Conservation (phyloP, 306 rosid genomes). For the Castanea crenata region DNA sequence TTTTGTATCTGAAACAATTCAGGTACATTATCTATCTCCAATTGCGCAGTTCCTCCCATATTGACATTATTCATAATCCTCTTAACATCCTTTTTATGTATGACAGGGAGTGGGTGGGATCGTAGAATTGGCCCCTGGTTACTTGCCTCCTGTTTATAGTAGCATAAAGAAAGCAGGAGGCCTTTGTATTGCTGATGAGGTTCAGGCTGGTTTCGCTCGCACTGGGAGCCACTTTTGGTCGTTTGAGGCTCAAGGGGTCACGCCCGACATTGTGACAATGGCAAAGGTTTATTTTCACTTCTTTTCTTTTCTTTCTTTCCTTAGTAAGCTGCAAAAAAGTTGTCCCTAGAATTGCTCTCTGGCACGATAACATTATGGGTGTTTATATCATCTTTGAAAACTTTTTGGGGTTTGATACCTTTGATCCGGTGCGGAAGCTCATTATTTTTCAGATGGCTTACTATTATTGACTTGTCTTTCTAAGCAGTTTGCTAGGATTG, state of each 20-base stretch:
- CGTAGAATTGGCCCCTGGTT: slow-evolving; percentile 87
- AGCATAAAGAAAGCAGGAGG: slow-evolving; percentile 83
- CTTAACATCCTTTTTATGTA: neutral
- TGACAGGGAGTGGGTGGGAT: slow-evolving; percentile 92
- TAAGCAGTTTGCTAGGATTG: neutral
- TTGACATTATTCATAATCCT: neutral
- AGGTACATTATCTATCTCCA: slow-evolving; percentile 39
- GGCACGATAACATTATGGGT: neutral
- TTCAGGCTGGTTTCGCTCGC: slow-evolving; percentile 86
- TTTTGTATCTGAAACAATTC: slow-evolving; percentile 83
- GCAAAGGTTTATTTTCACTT: slow-evolving; percentile 65
- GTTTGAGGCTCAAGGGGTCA: slow-evolving; percentile 85
- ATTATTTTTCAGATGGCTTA: neutral
- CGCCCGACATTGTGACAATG: slow-evolving; percentile 93
- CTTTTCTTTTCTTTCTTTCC: neutral
- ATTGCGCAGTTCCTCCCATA: neutral
- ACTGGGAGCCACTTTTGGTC: slow-evolving; percentile 96
- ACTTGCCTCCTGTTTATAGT: slow-evolving; percentile 61
- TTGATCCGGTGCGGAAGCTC: neutral
- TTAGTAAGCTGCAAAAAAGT: neutral
- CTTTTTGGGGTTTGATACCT: too few species aligned
- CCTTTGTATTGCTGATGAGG: slow-evolving; percentile 91
- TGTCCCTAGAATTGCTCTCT: neutral
- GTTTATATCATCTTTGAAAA: too few species aligned
- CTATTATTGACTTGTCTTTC: neutral